Evolutionary conservation across 768 basidiomycete genomes (phyloP), one percentile per base, ranked within the genome.

Genomic region (Boletus fagicola): DNA sequence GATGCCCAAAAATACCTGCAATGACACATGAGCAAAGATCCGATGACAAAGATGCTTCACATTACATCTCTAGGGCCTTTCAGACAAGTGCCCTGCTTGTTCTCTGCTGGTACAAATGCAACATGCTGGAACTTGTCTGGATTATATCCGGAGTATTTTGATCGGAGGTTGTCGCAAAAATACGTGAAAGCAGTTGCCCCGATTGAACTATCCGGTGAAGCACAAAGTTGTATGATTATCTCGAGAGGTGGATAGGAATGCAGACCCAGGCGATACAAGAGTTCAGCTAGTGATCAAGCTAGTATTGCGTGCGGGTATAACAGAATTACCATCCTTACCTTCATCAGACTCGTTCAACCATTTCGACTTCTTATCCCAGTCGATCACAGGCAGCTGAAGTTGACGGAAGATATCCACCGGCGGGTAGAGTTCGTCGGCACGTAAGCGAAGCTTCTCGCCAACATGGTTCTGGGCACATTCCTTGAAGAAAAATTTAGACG

Each of bases 321-420:
- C n/a, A 42, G 40, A 4, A 22, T 9, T 12, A 11, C 0, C 20
- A 11, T 22, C 20, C n/a, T 15, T 50, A 88, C 94, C 92, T 84
- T 96, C 92, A 15, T 90, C 87, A 0, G 92, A 91, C 3, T 78
- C 79, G 5, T 80, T 70, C 51, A 79, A 78, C 95, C 95, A 97
- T 68, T 86, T 90, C 1, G 71, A 74, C 52, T 82, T 75, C 28
- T 74, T 76, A 2, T 85, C 84, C 94, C 94, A 98, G 62, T 92
- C 90, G 47, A 98, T 78, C 6, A 95, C 68, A 2, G 92, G 92
- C 9, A 98, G 71, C 5, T 79, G 80, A 28, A 28, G 28, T 28
- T 28, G 28, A 28, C 28, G 28, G 28, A 28, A 28, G 28, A 28
- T 28, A 4, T 86, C 83, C 0, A 81, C 59, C 0, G 96, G 95